These are phyloP conservation scores for Solanum neorickii DNA, from an alignment of 257 asterid genomes.

Conservation along the genomic window DNA sequence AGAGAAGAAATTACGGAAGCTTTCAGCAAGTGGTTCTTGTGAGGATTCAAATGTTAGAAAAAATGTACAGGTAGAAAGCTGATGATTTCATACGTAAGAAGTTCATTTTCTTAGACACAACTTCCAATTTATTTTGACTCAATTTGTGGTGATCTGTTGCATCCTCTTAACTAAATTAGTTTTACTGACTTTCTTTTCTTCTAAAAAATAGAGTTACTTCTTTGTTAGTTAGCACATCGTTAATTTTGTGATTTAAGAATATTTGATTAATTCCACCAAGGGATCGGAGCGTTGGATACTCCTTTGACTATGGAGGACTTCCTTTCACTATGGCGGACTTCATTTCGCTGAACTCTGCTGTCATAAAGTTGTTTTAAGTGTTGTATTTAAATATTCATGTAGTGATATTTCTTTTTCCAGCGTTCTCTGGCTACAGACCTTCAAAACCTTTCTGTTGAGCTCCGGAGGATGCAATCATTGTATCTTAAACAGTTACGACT, in stretches of 20 bases:
- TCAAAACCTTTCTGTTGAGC: slow-evolving; percentile 27
- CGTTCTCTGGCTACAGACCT: slow-evolving; percentile 36
- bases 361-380: background rate
- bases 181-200: background rate
- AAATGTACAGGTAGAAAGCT: background rate
- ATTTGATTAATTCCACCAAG: background rate
- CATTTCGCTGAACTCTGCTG: background rate
- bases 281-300: background rate
- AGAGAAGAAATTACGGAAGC: slow-evolving; percentile 1
- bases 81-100: background rate
- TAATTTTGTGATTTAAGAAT: background rate
- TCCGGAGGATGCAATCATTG: slow-evolving; percentile 28
- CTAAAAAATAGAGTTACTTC: background rate
- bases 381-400: background rate
- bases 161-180: background rate
- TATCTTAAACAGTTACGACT: slow-evolving; percentile 25
- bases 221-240: background rate
- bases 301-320: background rate
- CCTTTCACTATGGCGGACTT: background rate
- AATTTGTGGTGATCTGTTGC: background rate
- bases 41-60: background rate
- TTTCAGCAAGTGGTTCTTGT: slow-evolving; percentile 1
- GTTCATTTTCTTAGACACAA: background rate
- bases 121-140: background rate
- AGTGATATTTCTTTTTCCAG: slow-evolving; percentile 2